These are phyloP conservation scores for Cryptococcus hybrid DNA, from an alignment of 1,284 basidiomycete genomes.

Conservation along the genomic window DNA sequence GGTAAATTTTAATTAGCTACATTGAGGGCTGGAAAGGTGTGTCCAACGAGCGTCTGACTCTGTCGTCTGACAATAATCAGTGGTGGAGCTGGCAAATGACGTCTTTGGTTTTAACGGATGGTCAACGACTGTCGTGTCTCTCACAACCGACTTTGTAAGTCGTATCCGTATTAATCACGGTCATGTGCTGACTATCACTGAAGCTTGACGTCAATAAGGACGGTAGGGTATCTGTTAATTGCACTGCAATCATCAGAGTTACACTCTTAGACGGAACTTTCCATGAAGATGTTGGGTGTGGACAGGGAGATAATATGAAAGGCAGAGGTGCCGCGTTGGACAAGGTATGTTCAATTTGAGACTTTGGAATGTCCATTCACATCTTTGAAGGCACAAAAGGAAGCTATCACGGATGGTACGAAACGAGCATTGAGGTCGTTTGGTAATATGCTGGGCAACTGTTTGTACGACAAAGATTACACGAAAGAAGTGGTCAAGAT, in stretches of 20 bases:
- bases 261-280: conserved; percentile 83
- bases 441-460: conserved; percentile 92
- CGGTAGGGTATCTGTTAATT: conserved; percentile 67
- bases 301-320: conserved; percentile 77
- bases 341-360: conserved; percentile 63
- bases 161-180: neutral
- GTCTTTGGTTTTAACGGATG: conserved; percentile 99
- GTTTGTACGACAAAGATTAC: conserved; percentile 90
- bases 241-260: conserved; percentile 81
- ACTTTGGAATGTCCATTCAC: conserved; percentile 5
- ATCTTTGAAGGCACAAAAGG: conserved; percentile 80
- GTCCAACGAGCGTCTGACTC: neutral
- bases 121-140: conserved; percentile 77
- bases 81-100: conserved; percentile 94
- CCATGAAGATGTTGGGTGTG: conserved; percentile 94
- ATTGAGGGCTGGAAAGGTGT: conserved; percentile 88
- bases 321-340: conserved; percentile 84
- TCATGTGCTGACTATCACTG: conserved; percentile 1
- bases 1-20: conserved; percentile 59
- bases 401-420: conserved; percentile 90
- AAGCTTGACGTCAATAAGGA: conserved; percentile 65
- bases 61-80: conserved; percentile 31
- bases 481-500: conserved; percentile 81
- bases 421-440: conserved; percentile 90
- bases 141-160: conserved; percentile 65